phyloP scores from a whole-genome alignment of 1,284 basidiomycete species.

The Trametes sp. region DNA sequence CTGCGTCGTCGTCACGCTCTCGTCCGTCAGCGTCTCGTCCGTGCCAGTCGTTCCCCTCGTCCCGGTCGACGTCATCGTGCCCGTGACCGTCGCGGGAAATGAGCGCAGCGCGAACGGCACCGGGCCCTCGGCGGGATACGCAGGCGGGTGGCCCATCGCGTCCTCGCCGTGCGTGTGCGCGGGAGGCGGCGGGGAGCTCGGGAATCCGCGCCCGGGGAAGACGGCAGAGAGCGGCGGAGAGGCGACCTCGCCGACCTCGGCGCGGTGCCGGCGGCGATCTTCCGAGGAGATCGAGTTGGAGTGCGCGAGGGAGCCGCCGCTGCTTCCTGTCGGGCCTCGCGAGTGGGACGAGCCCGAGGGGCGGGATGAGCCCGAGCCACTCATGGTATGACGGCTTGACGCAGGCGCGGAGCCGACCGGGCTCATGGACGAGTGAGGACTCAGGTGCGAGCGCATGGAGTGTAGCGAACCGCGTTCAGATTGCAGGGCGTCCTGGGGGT shows the following conservation, averaged over 20 bases:
- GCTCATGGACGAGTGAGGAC: constrained; percentile 51
- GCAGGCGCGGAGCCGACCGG: constrained; percentile 60
- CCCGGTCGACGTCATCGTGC: constrained; percentile 40
- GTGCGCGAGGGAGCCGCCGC: constrained; percentile 52
- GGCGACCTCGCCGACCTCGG: constrained; percentile 35
- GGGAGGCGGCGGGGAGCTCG: constrained; percentile 26
- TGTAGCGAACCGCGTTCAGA: constrained; percentile 70
- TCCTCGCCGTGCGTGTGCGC: constrained; percentile 22
- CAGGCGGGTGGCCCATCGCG: constrained; percentile 9
- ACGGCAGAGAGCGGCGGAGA: constrained; percentile 46
- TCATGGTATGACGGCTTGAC: constrained; percentile 48
- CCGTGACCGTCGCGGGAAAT: constrained; percentile 21
- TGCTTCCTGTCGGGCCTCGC: constrained; percentile 45
- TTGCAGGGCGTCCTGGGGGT: constrained; percentile 45
- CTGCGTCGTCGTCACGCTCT: constrained; percentile 45
- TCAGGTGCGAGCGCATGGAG: constrained; percentile 63
- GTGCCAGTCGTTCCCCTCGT: constrained; percentile 37
- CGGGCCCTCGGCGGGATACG: constrained; percentile 12
- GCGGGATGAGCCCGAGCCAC: constrained; percentile 56
- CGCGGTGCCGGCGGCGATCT: constrained; percentile 44
- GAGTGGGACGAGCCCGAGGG: constrained; percentile 52
- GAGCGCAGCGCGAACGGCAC: constrained; percentile 10
- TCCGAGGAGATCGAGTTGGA: constrained; percentile 61
- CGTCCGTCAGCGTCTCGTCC: constrained; percentile 29
- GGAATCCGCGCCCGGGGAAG: constrained; percentile 26